Conservation (phyloP, 345 rosid species). For the Geranium rotundifolium region DNA sequence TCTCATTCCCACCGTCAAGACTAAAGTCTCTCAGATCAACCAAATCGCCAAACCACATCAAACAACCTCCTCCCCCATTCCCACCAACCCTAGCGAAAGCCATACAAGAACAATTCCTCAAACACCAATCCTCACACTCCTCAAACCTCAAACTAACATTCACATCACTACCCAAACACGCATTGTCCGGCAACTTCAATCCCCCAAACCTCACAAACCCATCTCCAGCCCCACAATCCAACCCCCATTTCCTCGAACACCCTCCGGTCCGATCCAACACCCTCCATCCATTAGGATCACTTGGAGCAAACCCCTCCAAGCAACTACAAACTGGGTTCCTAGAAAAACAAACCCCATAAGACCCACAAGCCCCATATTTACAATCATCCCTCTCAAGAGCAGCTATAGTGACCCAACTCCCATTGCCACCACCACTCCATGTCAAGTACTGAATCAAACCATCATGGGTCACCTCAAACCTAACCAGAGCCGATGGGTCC, state of each 20-base stretch:
- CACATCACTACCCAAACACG: neutral
- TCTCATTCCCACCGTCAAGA: too few relatives aligned
- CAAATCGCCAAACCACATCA: constrained; percentile 3
- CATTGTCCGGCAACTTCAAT: constrained; percentile 6
- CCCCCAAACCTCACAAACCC: neutral
- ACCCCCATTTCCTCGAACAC: constrained; percentile 12
- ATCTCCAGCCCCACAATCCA: constrained; percentile 8
- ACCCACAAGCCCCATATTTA: constrained; percentile 20
- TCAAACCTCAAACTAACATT: neutral
- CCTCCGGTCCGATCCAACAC: constrained; percentile 16
- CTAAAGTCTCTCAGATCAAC: too few relatives aligned
- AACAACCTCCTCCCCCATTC: constrained; percentile 3
- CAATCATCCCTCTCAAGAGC: constrained; percentile 19
- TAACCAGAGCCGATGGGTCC: too few relatives aligned
- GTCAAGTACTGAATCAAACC: too few relatives aligned
- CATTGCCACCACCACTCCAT: too few relatives aligned
- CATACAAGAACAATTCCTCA: constrained; percentile 15
- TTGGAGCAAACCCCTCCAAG: constrained; percentile 28
- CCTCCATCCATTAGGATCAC: constrained; percentile 9
- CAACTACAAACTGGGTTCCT: constrained; percentile 18
- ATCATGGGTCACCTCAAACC: too few relatives aligned
- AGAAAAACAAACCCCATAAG: constrained; percentile 12
- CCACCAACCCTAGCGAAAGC: neutral
- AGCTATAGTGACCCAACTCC: neutral
- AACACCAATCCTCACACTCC: constrained; percentile 16